These are phyloP conservation scores for Candida tropicalis DNA, from an alignment of 1,139 yeast species.

Conservation along the genomic window DNA sequence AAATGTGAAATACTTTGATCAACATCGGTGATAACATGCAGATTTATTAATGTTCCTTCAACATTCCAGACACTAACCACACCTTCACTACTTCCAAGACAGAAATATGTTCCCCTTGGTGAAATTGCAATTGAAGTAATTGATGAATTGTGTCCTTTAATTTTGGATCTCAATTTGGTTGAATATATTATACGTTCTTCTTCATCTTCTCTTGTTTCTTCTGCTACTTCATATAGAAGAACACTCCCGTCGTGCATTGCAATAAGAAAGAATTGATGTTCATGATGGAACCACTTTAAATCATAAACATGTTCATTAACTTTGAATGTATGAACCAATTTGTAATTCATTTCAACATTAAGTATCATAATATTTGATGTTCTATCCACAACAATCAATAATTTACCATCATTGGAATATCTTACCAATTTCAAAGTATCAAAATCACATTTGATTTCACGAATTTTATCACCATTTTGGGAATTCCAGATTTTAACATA, in stretches of 20 bases:
- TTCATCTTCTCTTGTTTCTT: slow-evolving; percentile 6
- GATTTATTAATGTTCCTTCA: slow-evolving; percentile 42
- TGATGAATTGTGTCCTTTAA: slow-evolving; percentile 54
- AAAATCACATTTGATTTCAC: slow-evolving; percentile 26
- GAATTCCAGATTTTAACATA: slow-evolving; percentile 61
- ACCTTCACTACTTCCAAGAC: slow-evolving; percentile 73
- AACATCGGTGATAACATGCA: slow-evolving; percentile 44
- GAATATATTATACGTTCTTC: neutral
- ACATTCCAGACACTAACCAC: slow-evolving; percentile 65
- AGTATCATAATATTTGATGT: slow-evolving; percentile 32
- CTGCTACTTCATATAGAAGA: slow-evolving; percentile 25
- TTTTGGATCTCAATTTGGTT: slow-evolving; percentile 34
- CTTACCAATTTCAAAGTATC: slow-evolving; percentile 34
- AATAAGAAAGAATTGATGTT: slow-evolving; percentile 31
- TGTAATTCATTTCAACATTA: slow-evolving; percentile 28
- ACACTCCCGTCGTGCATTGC: slow-evolving; percentile 46
- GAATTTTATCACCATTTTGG: slow-evolving; percentile 36
- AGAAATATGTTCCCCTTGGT: slow-evolving; percentile 57
- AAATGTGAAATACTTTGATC: slow-evolving; percentile 53
- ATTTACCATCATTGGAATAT: slow-evolving; percentile 57
- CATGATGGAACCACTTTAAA: slow-evolving; percentile 37
- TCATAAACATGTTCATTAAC: slow-evolving; percentile 37
- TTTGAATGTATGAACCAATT: slow-evolving; percentile 26
- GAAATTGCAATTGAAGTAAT: slow-evolving; percentile 56
- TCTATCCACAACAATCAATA: slow-evolving; percentile 51